Base-by-base conservation (phyloP, 495 filamentous ascomycete species). In the Xylaria grammica region DNA sequence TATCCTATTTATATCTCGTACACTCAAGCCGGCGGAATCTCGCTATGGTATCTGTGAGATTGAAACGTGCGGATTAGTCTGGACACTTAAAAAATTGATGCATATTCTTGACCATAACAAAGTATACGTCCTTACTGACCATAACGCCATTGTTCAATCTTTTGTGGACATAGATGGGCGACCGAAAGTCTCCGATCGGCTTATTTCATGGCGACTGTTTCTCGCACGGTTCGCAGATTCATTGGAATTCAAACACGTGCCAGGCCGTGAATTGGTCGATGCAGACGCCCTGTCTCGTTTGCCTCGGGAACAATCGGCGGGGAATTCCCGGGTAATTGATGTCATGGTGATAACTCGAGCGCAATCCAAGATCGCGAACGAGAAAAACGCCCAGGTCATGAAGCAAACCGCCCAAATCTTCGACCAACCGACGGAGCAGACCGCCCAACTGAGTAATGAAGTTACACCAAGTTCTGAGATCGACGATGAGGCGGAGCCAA, bases 261-360 rank as follows among this genome's bases (percentile, higher is more conserved):
- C 42, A 0, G 57, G 56, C 4, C 40, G 29, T 44, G 13, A 13
- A 19, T 26, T 61, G 20, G 38, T 45, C 8, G 45, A 61, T 32
- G 56, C 57, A 4, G 57, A 66, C 22, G 46, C 29, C 17, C 44
- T 66, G 2, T 66, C 56, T 7, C 3, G 51, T 15, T 26, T 63
- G 9, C 56, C 30, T 5, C 2, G 53, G 19, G n/a, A 17, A 38
- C 46, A 50, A n/a, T n/a, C n/a, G n/a, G n/a, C n/a, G n/a, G n/a
- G n/a, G n/a, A n/a, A n/a, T n/a, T n/a, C n/a, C n/a, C n/a, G n/a
- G n/a, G n/a, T n/a, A n/a, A 11, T 4, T 17, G 45, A 48, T 11
- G 15, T 27, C 4, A n/a, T 50, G 46, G 22, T 50, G 8, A 50
- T 26, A 8, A 26, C 45, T 22, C 8, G 46, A 13, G 46, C 22